Base-by-base conservation (phyloP, 306 rosid species). In the Corylus heterophylla region DNA sequence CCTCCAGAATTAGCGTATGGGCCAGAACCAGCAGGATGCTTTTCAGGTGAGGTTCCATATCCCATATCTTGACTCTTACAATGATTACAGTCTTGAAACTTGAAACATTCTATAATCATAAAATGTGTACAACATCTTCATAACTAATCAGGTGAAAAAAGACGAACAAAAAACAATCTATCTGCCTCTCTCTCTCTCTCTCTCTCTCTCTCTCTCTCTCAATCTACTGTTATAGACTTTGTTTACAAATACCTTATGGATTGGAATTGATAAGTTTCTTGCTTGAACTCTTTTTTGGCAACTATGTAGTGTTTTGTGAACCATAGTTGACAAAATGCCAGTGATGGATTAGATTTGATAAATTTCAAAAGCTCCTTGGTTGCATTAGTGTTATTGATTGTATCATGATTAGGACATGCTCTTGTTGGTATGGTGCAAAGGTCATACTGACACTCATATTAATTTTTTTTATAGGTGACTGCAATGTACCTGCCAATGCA, bases 11-110 rank as follows among this genome's bases (percentile, higher is more conserved):
- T 95, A 76, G 98, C 97, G 27, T 95, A 95, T 84, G 99, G 99
- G 35, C 98, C 99, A 71, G 99, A 96, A 87, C 99, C 99, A 72
- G 99, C 91, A 1, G 97, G 98, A 20, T 96, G 98, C 85, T 96
- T 93, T 86, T 89, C 96, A 87, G 98, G 99, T 93, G 82, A 68
- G 76, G 45, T 75, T 83, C 64, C 47, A 47, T 62, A 56, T 82
- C 17, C 67, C 45, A 14, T 29, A 54, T 74, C 22, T 39, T 52
- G 27, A 75, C 29, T 50, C 73, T 27, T 47, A 20, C 45, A 54
- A 25, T 58, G 45, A 76, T 68, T 83, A 71, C 7, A 69, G 64
- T 56, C 74, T 47, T 58, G 50, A 17, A 76, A 83, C 39, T 11
- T 74, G 52, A 72, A 58, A 78, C 66, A 29, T 29, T 17, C 50